These are phyloP conservation scores for Dimargaris verticillata DNA, from an alignment of 192 early-diverging fungal species.

Conservation along the genomic window DNA sequence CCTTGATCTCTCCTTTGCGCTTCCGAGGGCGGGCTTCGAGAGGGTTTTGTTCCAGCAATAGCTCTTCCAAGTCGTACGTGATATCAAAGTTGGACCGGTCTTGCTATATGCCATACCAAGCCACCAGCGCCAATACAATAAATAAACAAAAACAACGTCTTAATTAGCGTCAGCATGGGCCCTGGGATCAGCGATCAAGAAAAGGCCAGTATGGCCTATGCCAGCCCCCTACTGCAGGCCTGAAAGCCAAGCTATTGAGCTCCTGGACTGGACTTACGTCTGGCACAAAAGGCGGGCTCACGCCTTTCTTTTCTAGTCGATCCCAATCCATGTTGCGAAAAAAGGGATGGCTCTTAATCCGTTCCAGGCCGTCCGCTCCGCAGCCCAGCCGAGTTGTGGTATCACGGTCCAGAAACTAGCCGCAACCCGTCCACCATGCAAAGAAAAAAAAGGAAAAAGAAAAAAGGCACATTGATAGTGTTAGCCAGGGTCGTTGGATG, in stretches of 20 bases:
- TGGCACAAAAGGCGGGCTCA: constrained; percentile 67
- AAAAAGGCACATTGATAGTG: too few relatives aligned
- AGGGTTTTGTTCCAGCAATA: constrained; percentile 91
- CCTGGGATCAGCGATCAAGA: too few relatives aligned
- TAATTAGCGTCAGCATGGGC: too few relatives aligned
- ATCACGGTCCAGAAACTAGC: constrained; percentile 51
- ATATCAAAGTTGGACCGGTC: constrained; percentile 91
- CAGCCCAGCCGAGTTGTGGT: constrained; percentile 59
- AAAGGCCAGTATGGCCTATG: too few relatives aligned
- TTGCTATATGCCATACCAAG: constrained; percentile 26
- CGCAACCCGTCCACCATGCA: too few relatives aligned
- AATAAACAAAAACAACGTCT: too few relatives aligned
- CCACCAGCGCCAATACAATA: too few relatives aligned
- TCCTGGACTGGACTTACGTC: constrained; percentile 35
- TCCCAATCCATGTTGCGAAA: constrained; percentile 65
- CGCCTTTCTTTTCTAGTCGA: constrained; percentile 47
- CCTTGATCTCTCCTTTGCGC: constrained; percentile 26
- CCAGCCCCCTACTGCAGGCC: too few relatives aligned
- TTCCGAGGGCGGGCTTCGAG: constrained; percentile 60
- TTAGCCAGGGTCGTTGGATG: too few relatives aligned
- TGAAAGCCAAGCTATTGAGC: too few relatives aligned
- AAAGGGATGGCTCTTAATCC: constrained; percentile 61
- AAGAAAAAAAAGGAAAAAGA: background rate
- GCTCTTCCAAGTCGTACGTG: constrained; percentile 88
- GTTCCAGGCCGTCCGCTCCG: constrained; percentile 49